A percentile compares a stretch with the other conserved stretches of the same genome.
Conservation (phyloP, 2,329 filamentous ascomycete genomes). For the Beauveria scarabaeidicola region DNA sequence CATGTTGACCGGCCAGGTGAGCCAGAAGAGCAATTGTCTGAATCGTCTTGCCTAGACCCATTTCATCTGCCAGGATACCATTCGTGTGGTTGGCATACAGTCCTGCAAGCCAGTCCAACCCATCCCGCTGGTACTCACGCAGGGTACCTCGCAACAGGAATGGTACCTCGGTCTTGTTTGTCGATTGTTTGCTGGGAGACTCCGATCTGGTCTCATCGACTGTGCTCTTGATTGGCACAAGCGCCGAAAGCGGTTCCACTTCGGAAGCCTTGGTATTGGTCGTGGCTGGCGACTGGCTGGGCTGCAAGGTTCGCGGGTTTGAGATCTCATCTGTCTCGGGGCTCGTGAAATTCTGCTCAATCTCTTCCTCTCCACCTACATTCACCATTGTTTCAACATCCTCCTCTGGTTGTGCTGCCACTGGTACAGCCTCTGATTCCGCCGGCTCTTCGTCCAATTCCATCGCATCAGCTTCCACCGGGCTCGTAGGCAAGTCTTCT, state of each 20-base stretch:
- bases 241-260: constrained; percentile 29
- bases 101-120: constrained; percentile 93
- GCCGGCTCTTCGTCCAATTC: constrained; percentile 28
- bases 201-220: constrained; percentile 23
- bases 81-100: constrained; percentile 90
- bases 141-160: constrained; percentile 79
- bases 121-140: constrained; percentile 92
- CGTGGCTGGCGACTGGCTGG: constrained; percentile 39
- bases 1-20: constrained; percentile 81
- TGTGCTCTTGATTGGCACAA: constrained; percentile 26
- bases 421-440: background rate
- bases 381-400: constrained; percentile 18
- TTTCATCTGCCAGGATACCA: constrained; percentile 93
- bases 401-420: background rate
- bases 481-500: background rate
- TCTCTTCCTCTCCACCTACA: constrained; percentile 15
- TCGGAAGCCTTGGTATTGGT: constrained; percentile 46
- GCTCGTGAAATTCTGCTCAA: constrained; percentile 24
- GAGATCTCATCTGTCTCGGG: constrained; percentile 36
- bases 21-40: constrained; percentile 93
- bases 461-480: constrained; percentile 27
- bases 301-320: constrained; percentile 33
- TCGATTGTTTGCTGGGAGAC: constrained; percentile 23
- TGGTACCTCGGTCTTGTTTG: constrained; percentile 63
- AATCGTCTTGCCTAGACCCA: constrained; percentile 97